Evolutionary conservation across 2,329 filamentous ascomycete species (phyloP).

Genomic region (Harringtonia lauricola): DNA sequence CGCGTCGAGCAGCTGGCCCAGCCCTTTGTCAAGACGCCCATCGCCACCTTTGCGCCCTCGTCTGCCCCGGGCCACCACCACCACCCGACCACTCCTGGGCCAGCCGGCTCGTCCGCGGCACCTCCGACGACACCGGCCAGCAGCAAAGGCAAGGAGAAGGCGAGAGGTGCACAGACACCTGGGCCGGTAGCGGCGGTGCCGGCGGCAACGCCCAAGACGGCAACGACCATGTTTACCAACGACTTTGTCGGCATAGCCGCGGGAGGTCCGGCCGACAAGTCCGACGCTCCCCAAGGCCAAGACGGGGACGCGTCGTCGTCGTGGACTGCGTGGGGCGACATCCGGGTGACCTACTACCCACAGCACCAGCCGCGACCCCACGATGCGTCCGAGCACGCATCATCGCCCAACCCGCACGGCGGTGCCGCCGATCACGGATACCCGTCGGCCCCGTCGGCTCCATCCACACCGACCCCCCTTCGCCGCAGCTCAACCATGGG

Average conservation of each 20-base stretch:
- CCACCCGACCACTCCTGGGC: constrained; percentile 1
- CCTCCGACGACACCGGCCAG: constrained; percentile 31
- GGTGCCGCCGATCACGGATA: background rate
- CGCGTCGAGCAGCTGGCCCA: constrained; percentile 73
- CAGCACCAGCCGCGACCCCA: constrained; percentile 18
- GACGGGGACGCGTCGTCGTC: constrained; percentile 9
- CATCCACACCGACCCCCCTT: constrained; percentile 64
- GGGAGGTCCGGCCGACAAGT: constrained; percentile 26
- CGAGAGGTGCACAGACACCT: constrained; percentile 19
- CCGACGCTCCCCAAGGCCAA: constrained; percentile 22
- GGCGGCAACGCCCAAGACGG: constrained; percentile 26
- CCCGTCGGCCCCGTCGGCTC: constrained; percentile 20
- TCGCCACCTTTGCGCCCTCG: constrained; percentile 34
- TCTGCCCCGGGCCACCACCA: background rate
- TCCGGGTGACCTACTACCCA: constrained; percentile 73
- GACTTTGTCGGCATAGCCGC: constrained; percentile 70
- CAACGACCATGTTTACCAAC: constrained; percentile 61
- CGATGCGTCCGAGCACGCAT: constrained; percentile 8
- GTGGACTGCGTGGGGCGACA: constrained; percentile 72
- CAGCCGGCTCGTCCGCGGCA: background rate
- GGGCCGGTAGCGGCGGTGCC: background rate
- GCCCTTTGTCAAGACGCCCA: constrained; percentile 67
- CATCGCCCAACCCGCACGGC: background rate
- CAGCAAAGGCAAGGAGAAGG: constrained; percentile 68
- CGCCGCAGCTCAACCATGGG: constrained; percentile 54